Evolutionary conservation across 768 basidiomycete species (phyloP).

Genomic region (Collybia sordida): DNA sequence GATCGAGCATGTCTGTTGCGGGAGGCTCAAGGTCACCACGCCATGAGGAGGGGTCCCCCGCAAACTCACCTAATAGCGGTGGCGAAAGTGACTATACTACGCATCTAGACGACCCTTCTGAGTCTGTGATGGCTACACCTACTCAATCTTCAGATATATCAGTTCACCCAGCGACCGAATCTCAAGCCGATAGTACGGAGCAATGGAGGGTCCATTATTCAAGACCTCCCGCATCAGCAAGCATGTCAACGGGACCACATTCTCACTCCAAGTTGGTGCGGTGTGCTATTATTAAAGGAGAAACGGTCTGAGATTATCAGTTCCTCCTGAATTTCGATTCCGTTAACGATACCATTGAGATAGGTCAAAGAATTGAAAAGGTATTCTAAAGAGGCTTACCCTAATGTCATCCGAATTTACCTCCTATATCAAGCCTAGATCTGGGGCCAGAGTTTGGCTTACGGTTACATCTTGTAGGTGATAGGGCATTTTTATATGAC

Average conservation of each 20-base stretch:
- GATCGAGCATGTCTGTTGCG: no score
- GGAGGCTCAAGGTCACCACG: no score
- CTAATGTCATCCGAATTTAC: not conserved
- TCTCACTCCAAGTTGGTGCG: slow-evolving; percentile 5
- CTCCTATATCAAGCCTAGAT: slow-evolving; percentile 25
- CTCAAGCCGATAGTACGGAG: not conserved
- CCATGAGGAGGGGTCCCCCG: no score
- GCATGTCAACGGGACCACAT: slow-evolving; percentile 28
- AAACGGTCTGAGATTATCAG: slow-evolving; percentile 6
- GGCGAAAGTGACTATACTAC: no score
- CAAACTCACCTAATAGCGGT: no score
- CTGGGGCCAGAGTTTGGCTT: slow-evolving; percentile 39
- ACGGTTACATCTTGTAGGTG: slow-evolving; percentile 35
- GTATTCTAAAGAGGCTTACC: slow-evolving; percentile 14
- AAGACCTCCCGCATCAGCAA: slow-evolving; percentile 34
- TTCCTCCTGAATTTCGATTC: not conserved
- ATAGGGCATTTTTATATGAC: slow-evolving; percentile 52
- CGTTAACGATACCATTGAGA: slow-evolving; percentile 1
- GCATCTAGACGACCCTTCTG: no score
- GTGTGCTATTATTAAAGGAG: not conserved
- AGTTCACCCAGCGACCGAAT: not conserved
- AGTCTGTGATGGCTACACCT: not conserved
- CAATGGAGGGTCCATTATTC: slow-evolving; percentile 41
- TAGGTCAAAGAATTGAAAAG: slow-evolving; percentile 22
- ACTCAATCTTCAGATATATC: not conserved